These are phyloP conservation scores for Perkinsus marinus DNA, from an alignment of 169 alveolate genomes.

Conservation along the genomic window DNA sequence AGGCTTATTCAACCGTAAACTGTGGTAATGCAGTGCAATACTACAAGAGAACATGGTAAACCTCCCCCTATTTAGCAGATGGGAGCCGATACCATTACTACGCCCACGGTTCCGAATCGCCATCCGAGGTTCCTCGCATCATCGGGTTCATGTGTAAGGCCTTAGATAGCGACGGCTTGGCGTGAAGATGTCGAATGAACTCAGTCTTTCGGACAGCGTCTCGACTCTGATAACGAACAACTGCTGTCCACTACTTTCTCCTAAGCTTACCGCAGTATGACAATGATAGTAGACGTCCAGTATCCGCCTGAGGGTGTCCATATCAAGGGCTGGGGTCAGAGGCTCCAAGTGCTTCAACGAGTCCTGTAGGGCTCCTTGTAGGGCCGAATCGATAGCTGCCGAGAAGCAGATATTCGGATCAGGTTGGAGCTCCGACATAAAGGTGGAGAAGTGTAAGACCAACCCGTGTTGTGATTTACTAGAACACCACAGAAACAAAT, in stretches of 20 bases:
- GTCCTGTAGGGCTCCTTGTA: not conserved
- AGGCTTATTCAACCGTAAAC: no score
- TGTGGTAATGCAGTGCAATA: no score
- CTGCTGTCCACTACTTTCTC: not conserved
- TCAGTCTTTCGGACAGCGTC: not conserved
- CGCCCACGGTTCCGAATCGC: not conserved
- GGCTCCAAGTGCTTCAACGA: not conserved
- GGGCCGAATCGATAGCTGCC: not conserved
- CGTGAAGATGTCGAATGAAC: not conserved
- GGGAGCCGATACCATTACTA: not conserved
- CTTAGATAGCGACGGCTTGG: not conserved
- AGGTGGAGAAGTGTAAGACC: not conserved
- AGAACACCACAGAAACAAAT: not conserved
- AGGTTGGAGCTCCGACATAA: not conserved
- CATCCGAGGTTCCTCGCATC: not conserved
- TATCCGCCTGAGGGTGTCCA: not conserved
- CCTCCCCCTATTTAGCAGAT: not conserved
- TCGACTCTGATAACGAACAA: not conserved
- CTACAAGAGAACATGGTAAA: no score
- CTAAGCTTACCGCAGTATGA: not conserved
- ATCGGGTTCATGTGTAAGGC: not conserved
- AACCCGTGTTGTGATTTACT: not conserved
- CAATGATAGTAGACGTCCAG: not conserved
- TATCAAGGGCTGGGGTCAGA: not conserved
- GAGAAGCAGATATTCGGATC: not conserved